Base-by-base conservation (phyloP, 345 rosid genomes). In the Anastatica hierochuntica region DNA sequence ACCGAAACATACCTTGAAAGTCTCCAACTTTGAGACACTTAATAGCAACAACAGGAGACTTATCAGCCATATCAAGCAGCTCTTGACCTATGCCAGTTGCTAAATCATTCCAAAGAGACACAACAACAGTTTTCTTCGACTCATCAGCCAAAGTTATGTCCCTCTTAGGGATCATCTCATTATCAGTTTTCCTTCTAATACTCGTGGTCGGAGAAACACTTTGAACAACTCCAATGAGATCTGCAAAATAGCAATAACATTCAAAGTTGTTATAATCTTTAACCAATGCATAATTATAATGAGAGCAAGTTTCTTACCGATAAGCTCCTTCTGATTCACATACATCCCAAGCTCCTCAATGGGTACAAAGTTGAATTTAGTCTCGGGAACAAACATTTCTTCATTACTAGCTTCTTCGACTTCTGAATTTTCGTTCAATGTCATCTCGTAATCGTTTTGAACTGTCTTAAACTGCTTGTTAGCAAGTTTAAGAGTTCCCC, bases 361-460 rank as follows among this genome's bases (percentile, higher is more conserved):
- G 2, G 92, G 83, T 1, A 92, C 88, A 75, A 88, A 81, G 59
- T 72, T 81, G 67, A 88, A 88, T 47, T 79, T 84, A 11, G 82
- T 85, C 66, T 83, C 79, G n/a, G 98, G 90, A 44, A 85, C 62
- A 76, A 82, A 75, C 29, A 74, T 23, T 59, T 73, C 81, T 70
- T 92, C 96, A 45, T 72, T 62, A 16, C 63, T 67, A 47, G 77
- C 96, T 77, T 88, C 94, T 63, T 92, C 98, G 36, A 85, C 96
- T 63, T 75, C 81, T 53, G 98, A 85, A 47, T 81, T 79, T 68
- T 88, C 95, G 59, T 83, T 79, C 48, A 92, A 60, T 19, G 76
- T 88, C 97, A 88, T 79, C 67, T 92, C 98, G 69, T 88, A 92
- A 68, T 92, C 97, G 43, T 92, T 92, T 24, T 83, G 74, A 47